A percentile compares a stretch with the other conserved stretches of the same genome.
Evolutionary conservation across 2,329 filamentous ascomycete genomes (phyloP).

Genomic region (Cladophialophora exuberans): DNA sequence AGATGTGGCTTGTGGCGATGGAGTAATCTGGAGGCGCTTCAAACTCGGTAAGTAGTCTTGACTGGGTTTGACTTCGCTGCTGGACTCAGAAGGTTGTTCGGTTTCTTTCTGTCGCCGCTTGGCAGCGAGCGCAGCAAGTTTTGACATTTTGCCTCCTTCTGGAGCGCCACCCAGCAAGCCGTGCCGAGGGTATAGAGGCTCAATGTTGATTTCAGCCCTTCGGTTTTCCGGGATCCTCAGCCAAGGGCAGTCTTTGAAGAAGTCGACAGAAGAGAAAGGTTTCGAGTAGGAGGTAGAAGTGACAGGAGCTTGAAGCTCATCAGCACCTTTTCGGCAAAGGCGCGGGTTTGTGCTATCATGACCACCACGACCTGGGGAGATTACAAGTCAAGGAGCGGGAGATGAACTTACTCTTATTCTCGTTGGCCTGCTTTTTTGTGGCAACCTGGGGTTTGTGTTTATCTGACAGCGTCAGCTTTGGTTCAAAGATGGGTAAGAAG

Average conservation of each 20-base stretch:
- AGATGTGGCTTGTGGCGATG: slow-evolving; percentile 4
- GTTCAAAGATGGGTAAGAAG: not conserved
- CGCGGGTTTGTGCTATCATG: slow-evolving; percentile 23
- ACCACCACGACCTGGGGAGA: slow-evolving; percentile 25
- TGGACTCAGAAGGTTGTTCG: slow-evolving; percentile 35
- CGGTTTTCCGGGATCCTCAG: slow-evolving; percentile 70
- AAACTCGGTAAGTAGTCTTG: slow-evolving; percentile 30
- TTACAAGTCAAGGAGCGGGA: slow-evolving; percentile 7
- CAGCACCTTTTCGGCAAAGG: slow-evolving; percentile 18
- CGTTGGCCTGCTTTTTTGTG: slow-evolving; percentile 17
- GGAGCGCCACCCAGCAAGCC: slow-evolving; percentile 78
- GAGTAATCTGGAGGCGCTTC: slow-evolving; percentile 35
- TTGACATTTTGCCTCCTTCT: slow-evolving; percentile 75
- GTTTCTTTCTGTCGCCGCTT: slow-evolving; percentile 75
- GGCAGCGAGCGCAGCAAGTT: slow-evolving; percentile 86
- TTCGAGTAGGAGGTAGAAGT: slow-evolving; percentile 22
- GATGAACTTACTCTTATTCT: slow-evolving; percentile 25
- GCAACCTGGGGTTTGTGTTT: slow-evolving; percentile 25
- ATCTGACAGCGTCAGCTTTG: slow-evolving; percentile 17
- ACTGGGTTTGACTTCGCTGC: not conserved
- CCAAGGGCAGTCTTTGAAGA: slow-evolving; percentile 89
- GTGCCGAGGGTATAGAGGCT: slow-evolving; percentile 60
- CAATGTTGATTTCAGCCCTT: slow-evolving; percentile 64
- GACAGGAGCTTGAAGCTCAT: slow-evolving; percentile 25
- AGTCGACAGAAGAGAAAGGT: slow-evolving; percentile 56